Evolutionary conservation across 352 stramenopile species (phyloP), one percentile per base, ranked within the genome.

Genomic region (Globisporangium rhizosaccharum): DNA sequence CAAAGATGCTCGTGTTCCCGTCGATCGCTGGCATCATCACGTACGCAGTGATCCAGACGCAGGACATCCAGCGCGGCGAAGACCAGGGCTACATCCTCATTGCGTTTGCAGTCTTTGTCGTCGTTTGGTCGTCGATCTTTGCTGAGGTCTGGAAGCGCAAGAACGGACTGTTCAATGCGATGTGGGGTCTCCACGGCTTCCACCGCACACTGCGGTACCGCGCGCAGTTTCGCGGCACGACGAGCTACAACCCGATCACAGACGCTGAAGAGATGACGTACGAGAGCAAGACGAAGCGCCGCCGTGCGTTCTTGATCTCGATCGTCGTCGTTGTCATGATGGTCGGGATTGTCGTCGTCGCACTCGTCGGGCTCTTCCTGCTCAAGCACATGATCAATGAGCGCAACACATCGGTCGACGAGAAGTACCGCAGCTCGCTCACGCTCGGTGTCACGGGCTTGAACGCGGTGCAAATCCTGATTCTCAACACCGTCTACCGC

Each of bases 401-500:
- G 48, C 61, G 72, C 15, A 56, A 74, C 33, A 53, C 74, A 42
- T 71, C 79, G 3, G 37, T 76, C 4, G 62, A 46, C 18, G 39
- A 57, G 11, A 55, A 83, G 46, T 87, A 86, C 56, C 67, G 69
- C n/a, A 70, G 61, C 3, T 45, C 69, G 8, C 48, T 75, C 44
- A 88, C 74, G 26, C 70, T 80, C n/a, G 65, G 56, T 37, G 70
- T 82, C 62, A 84, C 84, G 44, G 70, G 81, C 14, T 59, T 72
- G 30, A 92, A 94, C 58, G 88, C 90, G 0, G 63, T 99, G 9
- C 87, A 93, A 61, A 97, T 99, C 70, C 70, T 96, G 51, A 61
- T 98, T 18, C 77, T 98, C 47, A 98, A 98, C 66, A 93, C 84
- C 55, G 66, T 90, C 7, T 97, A 99, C 52, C 92, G 87, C 53